Evolutionary conservation across 2,329 filamentous ascomycete genomes (phyloP), one percentile per base, ranked within the genome.

Genomic region (Dothistroma pini): DNA sequence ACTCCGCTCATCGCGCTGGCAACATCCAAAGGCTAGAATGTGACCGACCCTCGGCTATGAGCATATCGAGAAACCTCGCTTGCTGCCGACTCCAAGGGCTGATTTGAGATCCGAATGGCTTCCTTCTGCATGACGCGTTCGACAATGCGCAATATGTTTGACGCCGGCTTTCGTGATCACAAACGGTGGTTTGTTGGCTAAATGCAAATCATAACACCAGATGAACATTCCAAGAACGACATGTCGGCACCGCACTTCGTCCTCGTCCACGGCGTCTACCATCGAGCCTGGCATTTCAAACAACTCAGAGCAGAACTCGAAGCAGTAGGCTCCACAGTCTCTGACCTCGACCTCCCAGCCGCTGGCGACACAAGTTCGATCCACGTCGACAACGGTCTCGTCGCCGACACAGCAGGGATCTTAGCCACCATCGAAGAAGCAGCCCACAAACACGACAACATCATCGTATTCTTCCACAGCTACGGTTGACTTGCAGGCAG

Each of bases 201-300:
- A 29, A 29, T 29, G 25, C 25, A 29, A 29, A 29, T 29, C 25
- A 29, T 29, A 29, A 29, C 25, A 29, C 25, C 25, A 29, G 25
- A 29, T 3, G 25, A 29, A 29, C 25, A 29, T 29, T 29, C 3
- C 25, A 29, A 29, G 25, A 29, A 2, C 25, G 25, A 29, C 34
- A 67, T 67, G 66, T 56, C 65, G 2, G 63, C 60, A 51, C 41
- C 47, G 16, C 66, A 67, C 57, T 62, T 68, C 53, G 50, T 68
- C 50, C 54, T 68, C 25, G 59, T 68, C 35, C 64, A 67, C 32
- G 66, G 66, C 25, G 65, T 59, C 29, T 61, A 48, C 7, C 66
- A 68, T 29, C 60, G 59, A 44, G 61, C 61, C 29, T 61, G 51
- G 57, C 65, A 68, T 55, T 54, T 65, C 32, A 34, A 63, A 5